Percentiles rank a stretch among this genome's conserved stretches.
Conservation (phyloP, 2,329 filamentous ascomycete genomes). For the Fusarium fracticaudum region DNA sequence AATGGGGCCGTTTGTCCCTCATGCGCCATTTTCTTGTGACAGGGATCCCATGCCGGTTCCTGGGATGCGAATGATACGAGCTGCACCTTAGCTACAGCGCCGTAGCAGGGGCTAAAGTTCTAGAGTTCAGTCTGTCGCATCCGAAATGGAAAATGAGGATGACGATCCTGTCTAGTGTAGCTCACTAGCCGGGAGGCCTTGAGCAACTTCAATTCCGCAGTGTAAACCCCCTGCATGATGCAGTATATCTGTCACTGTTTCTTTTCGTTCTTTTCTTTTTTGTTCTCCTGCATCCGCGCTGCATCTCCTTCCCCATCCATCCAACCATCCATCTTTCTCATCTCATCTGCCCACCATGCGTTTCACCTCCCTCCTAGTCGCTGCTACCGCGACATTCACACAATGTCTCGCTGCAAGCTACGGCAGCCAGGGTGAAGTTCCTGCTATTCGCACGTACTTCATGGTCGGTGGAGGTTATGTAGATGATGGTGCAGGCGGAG, state of each 20-base stretch:
- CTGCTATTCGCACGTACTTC: constrained; percentile 31
- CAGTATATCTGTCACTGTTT: not conserved
- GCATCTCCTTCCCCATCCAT: not conserved
- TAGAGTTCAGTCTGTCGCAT: not conserved
- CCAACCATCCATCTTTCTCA: not conserved
- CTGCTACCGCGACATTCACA: not conserved
- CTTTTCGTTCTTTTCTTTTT: not conserved
- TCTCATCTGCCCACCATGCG: not conserved
- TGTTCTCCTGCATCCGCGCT: not conserved
- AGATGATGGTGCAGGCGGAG: constrained; percentile 28
- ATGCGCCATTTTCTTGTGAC: not conserved
- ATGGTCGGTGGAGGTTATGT: constrained; percentile 30
- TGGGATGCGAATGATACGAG: not conserved
- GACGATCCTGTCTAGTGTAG: not conserved
- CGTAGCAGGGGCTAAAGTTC: not conserved
- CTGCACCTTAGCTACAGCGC: not conserved
- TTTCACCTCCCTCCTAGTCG: not conserved
- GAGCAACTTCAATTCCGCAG: not conserved
- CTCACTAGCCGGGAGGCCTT: not conserved
- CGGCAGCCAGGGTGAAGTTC: not conserved
- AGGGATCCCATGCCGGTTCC: not conserved
- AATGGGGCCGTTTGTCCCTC: not conserved
- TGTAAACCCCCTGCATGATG: not conserved
- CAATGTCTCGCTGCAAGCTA: not conserved
- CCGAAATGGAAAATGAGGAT: not conserved